These are phyloP conservation scores for Penicillium sp. DNA, from an alignment of 2,329 filamentous ascomycete species.

Conservation along the genomic window DNA sequence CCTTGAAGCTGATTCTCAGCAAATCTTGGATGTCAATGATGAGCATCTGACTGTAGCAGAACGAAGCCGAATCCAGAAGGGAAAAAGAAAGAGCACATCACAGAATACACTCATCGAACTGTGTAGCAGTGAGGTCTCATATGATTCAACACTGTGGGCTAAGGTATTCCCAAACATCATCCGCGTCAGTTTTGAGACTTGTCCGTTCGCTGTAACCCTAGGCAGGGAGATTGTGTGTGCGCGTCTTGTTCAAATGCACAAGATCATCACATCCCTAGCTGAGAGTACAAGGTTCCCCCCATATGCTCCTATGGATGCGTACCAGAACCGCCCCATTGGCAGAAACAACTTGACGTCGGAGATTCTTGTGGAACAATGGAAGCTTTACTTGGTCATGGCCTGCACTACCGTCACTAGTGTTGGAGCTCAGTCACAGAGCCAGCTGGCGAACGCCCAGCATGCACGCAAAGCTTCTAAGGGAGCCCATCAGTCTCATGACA, in stretches of 20 bases:
- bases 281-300: slow-evolving; percentile 63
- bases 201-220: slow-evolving; percentile 85
- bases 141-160: slow-evolving; percentile 94
- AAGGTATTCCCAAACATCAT: slow-evolving; percentile 97
- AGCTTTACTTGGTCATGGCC: slow-evolving; percentile 92
- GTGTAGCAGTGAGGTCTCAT: slow-evolving; percentile 91
- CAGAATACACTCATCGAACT: slow-evolving; percentile 88
- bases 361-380: slow-evolving; percentile 94
- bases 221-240: slow-evolving; percentile 91
- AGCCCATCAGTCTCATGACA: slow-evolving; percentile 64
- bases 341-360: slow-evolving; percentile 70
- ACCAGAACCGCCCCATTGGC: slow-evolving; percentile 41
- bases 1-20: slow-evolving; percentile 81
- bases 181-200: slow-evolving; percentile 83
- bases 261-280: slow-evolving; percentile 73
- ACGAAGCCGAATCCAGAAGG: slow-evolving; percentile 84
- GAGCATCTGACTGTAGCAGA: slow-evolving; percentile 82
- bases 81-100: slow-evolving; percentile 78
- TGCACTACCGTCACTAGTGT: slow-evolving; percentile 91
- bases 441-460: slow-evolving; percentile 68
- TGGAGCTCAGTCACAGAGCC: slow-evolving; percentile 61
- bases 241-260: slow-evolving; percentile 88
- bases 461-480: slow-evolving; percentile 74
- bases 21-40: slow-evolving; percentile 89
- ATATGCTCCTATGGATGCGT: slow-evolving; percentile 36